Conservation (phyloP, 2,329 filamentous ascomycete species). For the Hypoxylon sp. region DNA sequence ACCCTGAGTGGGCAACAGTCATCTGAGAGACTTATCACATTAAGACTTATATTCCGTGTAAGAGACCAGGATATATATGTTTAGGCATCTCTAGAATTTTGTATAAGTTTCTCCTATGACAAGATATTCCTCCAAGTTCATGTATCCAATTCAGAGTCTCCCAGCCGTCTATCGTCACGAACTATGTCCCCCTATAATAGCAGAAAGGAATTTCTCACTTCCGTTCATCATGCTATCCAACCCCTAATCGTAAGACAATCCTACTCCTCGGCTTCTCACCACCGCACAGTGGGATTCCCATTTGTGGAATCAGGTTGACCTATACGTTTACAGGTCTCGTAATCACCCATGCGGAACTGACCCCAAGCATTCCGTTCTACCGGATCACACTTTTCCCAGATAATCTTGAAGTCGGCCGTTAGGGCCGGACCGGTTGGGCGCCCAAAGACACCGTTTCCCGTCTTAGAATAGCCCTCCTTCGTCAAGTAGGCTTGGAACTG, state of each 20-base stretch:
- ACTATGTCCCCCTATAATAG: neutral
- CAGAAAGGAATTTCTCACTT: neutral
- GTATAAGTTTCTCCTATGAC: neutral
- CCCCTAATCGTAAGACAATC: neutral
- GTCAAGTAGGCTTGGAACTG: slow-evolving; percentile 43
- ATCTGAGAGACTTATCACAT: slow-evolving; percentile 33
- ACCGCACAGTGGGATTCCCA: slow-evolving; percentile 37
- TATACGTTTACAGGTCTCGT: slow-evolving; percentile 38
- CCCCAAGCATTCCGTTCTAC: slow-evolving; percentile 38
- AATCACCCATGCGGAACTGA: slow-evolving; percentile 40
- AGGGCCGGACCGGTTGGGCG: slow-evolving; percentile 31
- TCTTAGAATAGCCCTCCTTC: slow-evolving; percentile 36
- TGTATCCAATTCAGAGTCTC: neutral
- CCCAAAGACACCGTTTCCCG: slow-evolving; percentile 38
- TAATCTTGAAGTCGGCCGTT: slow-evolving; percentile 36
- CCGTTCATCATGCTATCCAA: neutral
- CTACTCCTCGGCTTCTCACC: slow-evolving; percentile 13
- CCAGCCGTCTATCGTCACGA: neutral
- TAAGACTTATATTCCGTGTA: neutral
- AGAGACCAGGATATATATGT: neutral
- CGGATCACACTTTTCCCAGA: slow-evolving; percentile 41
- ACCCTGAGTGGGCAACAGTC: slow-evolving; percentile 54
- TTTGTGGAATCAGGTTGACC: slow-evolving; percentile 12
- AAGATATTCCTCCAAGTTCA: neutral
- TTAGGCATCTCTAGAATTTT: neutral